Conservation (phyloP, 306 rosid genomes). For the Inga laurina region DNA sequence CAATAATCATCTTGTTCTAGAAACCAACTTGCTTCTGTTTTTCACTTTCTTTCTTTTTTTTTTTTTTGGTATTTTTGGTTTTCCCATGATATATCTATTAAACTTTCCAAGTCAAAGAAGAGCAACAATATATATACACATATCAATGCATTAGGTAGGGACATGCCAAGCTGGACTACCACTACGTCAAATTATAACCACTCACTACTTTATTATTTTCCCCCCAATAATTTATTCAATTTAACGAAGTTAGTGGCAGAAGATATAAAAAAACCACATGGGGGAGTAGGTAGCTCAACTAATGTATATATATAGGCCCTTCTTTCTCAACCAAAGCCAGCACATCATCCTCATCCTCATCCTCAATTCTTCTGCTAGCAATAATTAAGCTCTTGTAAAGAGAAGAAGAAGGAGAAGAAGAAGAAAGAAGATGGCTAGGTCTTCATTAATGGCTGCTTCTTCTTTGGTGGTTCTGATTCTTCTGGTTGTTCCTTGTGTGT, state of each 20-base stretch:
- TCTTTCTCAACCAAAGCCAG: neutral
- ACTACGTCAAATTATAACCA: constrained; percentile 34
- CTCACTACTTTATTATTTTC: constrained; percentile 30
- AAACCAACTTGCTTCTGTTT: neutral
- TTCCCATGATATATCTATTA: neutral
- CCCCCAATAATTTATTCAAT: neutral
- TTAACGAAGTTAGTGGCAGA: constrained; percentile 22
- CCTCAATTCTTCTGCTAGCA: neutral
- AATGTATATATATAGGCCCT: constrained; percentile 31
- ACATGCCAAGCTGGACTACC: constrained; percentile 13
- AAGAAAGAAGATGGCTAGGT: constrained; percentile 40
- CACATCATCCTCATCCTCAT: neutral
- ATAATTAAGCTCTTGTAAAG: neutral
- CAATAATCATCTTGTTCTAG: neutral
- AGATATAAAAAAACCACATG: neutral
- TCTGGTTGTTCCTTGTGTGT: constrained; percentile 47
- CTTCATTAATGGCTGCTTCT: constrained; percentile 32
- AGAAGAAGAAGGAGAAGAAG: neutral
- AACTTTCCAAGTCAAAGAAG: neutral
- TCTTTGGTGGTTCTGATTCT: constrained; percentile 51
- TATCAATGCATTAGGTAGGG: constrained; percentile 42
- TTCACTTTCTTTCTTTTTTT: too few relatives aligned
- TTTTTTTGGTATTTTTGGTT: neutral
- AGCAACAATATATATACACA: neutral
- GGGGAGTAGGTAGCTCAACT: constrained; percentile 11